Conservation (phyloP, 2,329 filamentous ascomycete genomes). For the Exserohilum turcica region DNA sequence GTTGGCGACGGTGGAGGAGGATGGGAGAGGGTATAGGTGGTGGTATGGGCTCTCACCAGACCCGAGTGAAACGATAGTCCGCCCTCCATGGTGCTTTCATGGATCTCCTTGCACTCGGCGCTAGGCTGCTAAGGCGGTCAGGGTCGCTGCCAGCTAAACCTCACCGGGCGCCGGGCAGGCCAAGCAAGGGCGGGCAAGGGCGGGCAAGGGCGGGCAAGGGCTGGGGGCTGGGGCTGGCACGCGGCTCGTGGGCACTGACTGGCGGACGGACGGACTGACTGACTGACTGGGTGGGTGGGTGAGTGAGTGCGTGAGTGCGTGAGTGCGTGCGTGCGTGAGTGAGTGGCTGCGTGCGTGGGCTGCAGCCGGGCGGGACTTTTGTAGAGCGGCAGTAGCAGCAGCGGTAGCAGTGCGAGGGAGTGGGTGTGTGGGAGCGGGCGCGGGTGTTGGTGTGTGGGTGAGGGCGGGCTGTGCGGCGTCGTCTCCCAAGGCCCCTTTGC, state of each 20-base stretch:
- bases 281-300: not conserved
- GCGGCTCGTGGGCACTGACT: too few relatives aligned
- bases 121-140: constrained; percentile 13
- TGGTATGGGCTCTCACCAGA: constrained; percentile 28
- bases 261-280: too few relatives aligned
- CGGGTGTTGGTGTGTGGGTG: too few relatives aligned
- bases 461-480: too few relatives aligned
- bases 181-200: not conserved
- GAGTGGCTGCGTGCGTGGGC: not conserved
- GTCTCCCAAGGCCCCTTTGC: too few relatives aligned
- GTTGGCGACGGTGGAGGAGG: constrained; percentile 32
- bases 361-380: too few relatives aligned
- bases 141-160: constrained; percentile 11
- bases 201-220: too few relatives aligned
- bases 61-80: constrained; percentile 27
- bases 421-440: too few relatives aligned
- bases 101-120: constrained; percentile 34
- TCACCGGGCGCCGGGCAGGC: constrained; percentile 2
- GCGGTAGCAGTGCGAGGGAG: too few relatives aligned
- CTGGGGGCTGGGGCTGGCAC: too few relatives aligned
- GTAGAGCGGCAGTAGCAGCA: too few relatives aligned
- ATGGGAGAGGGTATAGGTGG: constrained; percentile 17
- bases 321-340: constrained; percentile 7
- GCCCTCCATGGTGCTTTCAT: constrained; percentile 42
- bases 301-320: not conserved